Conservation (phyloP, 2,329 filamentous ascomycete species). For the Scedosporium aurantiacum region DNA sequence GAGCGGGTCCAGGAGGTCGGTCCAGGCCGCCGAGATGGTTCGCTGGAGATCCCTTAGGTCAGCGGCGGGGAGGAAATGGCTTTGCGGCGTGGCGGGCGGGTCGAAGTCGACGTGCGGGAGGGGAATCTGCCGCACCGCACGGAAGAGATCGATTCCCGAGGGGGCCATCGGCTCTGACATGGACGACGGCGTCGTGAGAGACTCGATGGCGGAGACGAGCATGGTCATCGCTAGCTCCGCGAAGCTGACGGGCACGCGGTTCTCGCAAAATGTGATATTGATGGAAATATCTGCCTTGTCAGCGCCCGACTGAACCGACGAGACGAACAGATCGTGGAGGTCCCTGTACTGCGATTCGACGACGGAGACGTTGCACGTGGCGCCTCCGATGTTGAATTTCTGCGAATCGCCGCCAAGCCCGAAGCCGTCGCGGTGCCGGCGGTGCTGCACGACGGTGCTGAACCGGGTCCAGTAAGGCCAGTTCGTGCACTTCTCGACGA, state of each 20-base stretch:
- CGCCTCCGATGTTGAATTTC: background rate
- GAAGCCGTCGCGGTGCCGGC: conserved; percentile 19
- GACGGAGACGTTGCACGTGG: conserved; percentile 12
- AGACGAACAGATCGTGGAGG: conserved; percentile 33
- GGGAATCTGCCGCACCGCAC: conserved; percentile 29
- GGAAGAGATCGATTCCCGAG: conserved; percentile 25
- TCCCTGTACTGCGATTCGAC: conserved; percentile 28
- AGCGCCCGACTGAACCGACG: conserved; percentile 25
- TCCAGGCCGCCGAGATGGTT: conserved; percentile 33
- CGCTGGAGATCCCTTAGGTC: conserved; percentile 29
- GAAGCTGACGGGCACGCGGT: conserved; percentile 28
- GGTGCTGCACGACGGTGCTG: conserved; percentile 43
- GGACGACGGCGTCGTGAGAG: conserved; percentile 25
- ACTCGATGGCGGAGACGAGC: conserved; percentile 32
- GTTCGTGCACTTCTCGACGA: conserved; percentile 40
- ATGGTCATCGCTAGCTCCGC: conserved; percentile 33
- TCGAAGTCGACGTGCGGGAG: conserved; percentile 19
- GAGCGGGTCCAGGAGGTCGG: conserved; percentile 28
- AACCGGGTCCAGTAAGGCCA: conserved; percentile 44
- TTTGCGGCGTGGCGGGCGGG: conserved; percentile 13
- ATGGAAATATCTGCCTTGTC: conserved; percentile 24
- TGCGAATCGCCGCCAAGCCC: background rate
- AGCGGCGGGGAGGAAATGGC: conserved; percentile 24
- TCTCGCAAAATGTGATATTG: conserved; percentile 33
- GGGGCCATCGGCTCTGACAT: conserved; percentile 22